phyloP scores from a whole-genome alignment of 495 filamentous ascomycete genomes.

The Thozetella sp. region DNA sequence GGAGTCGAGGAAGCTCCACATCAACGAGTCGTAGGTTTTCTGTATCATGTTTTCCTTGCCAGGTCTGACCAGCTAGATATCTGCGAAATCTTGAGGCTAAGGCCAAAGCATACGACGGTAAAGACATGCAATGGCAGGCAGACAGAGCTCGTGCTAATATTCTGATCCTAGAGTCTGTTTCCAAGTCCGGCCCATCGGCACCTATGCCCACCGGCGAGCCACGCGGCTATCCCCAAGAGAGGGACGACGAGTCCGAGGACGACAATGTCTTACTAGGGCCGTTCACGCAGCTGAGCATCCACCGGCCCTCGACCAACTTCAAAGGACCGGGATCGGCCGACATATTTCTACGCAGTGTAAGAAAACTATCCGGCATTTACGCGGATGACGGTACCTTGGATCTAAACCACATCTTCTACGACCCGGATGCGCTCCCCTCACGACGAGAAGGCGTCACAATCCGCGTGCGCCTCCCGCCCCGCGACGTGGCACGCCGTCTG shows the following conservation, averaged over 20 bases:
- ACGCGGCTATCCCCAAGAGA: slow-evolving; percentile 2
- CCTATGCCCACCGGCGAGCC: not conserved
- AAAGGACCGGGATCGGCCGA: slow-evolving; percentile 21
- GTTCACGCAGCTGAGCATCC: slow-evolving; percentile 18
- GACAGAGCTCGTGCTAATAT: not conserved
- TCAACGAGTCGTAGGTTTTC: slow-evolving; percentile 19
- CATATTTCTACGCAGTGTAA: slow-evolving; percentile 18
- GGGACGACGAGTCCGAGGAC: slow-evolving; percentile 20
- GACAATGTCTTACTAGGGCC: slow-evolving; percentile 17
- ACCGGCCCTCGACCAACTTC: slow-evolving; percentile 15
- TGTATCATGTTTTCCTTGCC: not conserved
- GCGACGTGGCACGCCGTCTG: slow-evolving; percentile 44
- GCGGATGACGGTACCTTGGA: slow-evolving; percentile 15
- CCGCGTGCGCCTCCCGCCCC: slow-evolving; percentile 33
- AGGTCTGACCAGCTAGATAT: slow-evolving; percentile 3
- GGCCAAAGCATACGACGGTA: slow-evolving; percentile 13
- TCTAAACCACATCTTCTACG: slow-evolving; percentile 18
- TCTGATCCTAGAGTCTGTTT: not conserved
- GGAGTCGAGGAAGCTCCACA: slow-evolving; percentile 14
- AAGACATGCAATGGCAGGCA: not conserved
- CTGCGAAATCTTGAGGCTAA: slow-evolving; percentile 19
- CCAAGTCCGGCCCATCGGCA: not conserved
- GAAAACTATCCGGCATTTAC: slow-evolving; percentile 13
- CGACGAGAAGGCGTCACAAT: slow-evolving; percentile 7
- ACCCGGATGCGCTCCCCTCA: slow-evolving; percentile 16